These are phyloP conservation scores for Apiospora malaysiana DNA, from an alignment of 2,329 filamentous ascomycete species.

Conservation along the genomic window DNA sequence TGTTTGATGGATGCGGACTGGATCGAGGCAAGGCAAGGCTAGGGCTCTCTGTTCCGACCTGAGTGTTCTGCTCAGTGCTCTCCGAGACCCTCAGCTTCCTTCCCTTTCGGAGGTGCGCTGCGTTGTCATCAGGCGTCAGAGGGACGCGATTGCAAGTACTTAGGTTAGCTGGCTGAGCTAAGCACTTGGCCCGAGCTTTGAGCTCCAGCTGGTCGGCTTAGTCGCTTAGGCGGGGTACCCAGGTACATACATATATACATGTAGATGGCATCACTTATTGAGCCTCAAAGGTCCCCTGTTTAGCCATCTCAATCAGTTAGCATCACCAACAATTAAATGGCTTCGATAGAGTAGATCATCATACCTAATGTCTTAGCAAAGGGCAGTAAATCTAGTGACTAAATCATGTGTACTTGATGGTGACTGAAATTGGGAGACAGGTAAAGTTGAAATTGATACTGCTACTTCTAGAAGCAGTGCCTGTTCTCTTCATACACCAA, in stretches of 20 bases:
- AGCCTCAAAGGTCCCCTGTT: too few relatives aligned
- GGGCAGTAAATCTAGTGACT: too few relatives aligned
- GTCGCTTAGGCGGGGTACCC: not conserved
- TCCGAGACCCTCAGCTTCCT: constrained; percentile 1
- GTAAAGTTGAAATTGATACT: not conserved
- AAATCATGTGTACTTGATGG: too few relatives aligned
- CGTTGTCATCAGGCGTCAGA: constrained; percentile 19
- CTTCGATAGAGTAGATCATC: too few relatives aligned
- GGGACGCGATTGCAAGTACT: constrained; percentile 6
- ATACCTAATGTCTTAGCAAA: too few relatives aligned
- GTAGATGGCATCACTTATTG: not conserved
- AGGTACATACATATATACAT: too few relatives aligned
- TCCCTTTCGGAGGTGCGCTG: constrained; percentile 16
- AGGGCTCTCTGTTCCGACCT: constrained; percentile 6
- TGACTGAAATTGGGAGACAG: not conserved
- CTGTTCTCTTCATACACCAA: too few relatives aligned
- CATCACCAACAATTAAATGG: too few relatives aligned
- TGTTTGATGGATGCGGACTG: constrained; percentile 11
- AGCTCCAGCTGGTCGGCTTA: not conserved
- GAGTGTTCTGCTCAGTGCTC: too few relatives aligned
- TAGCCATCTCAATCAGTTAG: too few relatives aligned
- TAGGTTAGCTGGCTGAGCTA: constrained; percentile 7
- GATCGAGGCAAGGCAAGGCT: constrained; percentile 4
- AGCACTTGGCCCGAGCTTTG: not conserved
- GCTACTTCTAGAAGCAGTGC: not conserved